Base-by-base conservation (phyloP, 2,329 filamentous ascomycete species). In the Coniochaeta ligniaria region DNA sequence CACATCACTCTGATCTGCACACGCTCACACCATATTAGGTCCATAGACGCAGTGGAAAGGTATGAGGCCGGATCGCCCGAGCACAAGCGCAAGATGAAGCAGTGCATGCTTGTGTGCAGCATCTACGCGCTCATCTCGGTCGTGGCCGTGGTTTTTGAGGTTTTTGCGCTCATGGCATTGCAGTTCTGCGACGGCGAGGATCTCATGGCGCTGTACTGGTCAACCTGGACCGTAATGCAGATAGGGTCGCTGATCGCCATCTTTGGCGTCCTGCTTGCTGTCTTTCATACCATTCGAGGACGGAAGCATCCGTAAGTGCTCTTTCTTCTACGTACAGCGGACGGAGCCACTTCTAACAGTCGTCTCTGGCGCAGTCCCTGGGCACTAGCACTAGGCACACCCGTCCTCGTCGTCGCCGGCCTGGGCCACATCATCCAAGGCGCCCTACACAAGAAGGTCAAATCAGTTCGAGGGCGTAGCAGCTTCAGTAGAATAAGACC, bases 181-280 rank as follows among this genome's bases (percentile, higher is more conserved):
- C 80, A 86, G 64, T 86, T 83, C 64, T 86, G 83, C 63, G 81
- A 83, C 41, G 83, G 82, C 11, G 83, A 86, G 65, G 80, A 85
- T 64, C 76, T 86, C 60, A 84, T 85, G 72, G 77, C 79, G 1
- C 72, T 86, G 0, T 85, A 84, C 70, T 86, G 83, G 83, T 80
- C 83, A 0, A 84, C 83, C 1, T 86, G 83, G 81, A 83, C 81
- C 24, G 82, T 84, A 76, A 73, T 84, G 6, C 83, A 86, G 65
- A 72, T 85, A 2, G 83, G 83, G 6, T 81, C 81, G 1, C 72
- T 83, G 62, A 84, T 85, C 38, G 83, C 83, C 61, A 83, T 85
- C 66, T 68, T 80, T 14, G 83, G 83, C 31, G 81, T 86, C 62
- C 78, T 83, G 52, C 72, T 86, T 3, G 78, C 82, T 41, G 71